phyloP scores from a whole-genome alignment of 164 flowering plant genomes.

The Houttuynia cordata region DNA sequence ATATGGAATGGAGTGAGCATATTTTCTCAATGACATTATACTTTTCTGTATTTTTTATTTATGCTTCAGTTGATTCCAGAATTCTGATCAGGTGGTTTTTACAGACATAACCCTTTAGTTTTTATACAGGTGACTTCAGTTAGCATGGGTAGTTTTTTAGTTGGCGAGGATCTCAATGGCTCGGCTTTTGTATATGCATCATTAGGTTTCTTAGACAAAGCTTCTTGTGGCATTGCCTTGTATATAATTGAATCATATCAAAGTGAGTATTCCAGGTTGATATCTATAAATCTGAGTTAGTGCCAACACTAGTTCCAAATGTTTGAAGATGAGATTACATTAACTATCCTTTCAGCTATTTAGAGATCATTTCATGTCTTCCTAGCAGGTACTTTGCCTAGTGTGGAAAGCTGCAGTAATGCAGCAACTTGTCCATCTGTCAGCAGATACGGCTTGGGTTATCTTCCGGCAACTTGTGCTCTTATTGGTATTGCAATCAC shows the following conservation, averaged over 20 bases:
- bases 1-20: no score
- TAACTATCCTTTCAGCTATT: no score
- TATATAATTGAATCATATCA: conserved; percentile 65
- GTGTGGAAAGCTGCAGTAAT: conserved; percentile 14
- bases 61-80: not conserved
- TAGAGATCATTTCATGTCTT: no score
- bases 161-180: conserved; percentile 75
- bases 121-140: conserved; percentile 67
- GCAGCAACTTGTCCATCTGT: conserved; percentile 24
- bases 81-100: not conserved
- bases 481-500: conserved; percentile 50
- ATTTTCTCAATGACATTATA: no score
- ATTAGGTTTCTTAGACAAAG: conserved; percentile 86
- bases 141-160: conserved; percentile 87
- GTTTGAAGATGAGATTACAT: no score
- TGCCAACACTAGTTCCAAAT: not conserved
- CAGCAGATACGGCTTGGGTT: conserved; percentile 65
- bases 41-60: no score
- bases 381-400: conserved; percentile 33
- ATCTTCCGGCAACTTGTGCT: conserved; percentile 72
- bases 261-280: conserved; percentile 30
- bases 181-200: conserved; percentile 96
- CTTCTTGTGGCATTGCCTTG: conserved; percentile 78
- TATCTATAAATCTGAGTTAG: no score
- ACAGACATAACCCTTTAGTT: conserved; percentile 3